Conservation (phyloP, 768 basidiomycete genomes). For the Chalciporus sphaerocephalus region DNA sequence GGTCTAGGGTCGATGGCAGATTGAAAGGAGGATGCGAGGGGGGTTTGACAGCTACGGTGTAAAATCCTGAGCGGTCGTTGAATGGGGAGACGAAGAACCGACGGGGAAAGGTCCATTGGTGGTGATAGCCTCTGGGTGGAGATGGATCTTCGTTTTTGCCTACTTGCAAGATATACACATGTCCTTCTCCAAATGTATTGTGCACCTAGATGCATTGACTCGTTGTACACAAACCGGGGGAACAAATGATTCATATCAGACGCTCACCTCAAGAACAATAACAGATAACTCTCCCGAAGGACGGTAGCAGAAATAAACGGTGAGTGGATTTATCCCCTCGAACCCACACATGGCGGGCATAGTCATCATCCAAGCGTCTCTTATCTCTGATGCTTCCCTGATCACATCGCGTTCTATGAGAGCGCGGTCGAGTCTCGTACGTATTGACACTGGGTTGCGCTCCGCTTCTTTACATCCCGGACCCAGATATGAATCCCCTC, state of each 20-base stretch:
- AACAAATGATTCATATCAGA: background rate
- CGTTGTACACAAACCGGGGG: background rate
- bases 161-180: slow-evolving; percentile 51
- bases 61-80: slow-evolving; percentile 66
- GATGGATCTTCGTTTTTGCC: slow-evolving; percentile 42
- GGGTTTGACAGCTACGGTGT: slow-evolving; percentile 49
- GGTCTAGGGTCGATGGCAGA: background rate
- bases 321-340: slow-evolving; percentile 69
- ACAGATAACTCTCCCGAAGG: slow-evolving; percentile 32
- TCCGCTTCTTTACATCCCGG: slow-evolving; percentile 15
- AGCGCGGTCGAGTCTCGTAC: slow-evolving; percentile 38
- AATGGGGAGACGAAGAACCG: slow-evolving; percentile 76
- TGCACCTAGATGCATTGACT: slow-evolving; percentile 43
- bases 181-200: slow-evolving; percentile 71
- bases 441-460: slow-evolving; percentile 27
- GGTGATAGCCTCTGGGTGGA: slow-evolving; percentile 40
- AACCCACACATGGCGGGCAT: slow-evolving; percentile 66
- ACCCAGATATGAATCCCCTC: slow-evolving; percentile 44
- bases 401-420: slow-evolving; percentile 30
- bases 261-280: slow-evolving; percentile 53
- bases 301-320: slow-evolving; percentile 61
- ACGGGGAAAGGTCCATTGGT: slow-evolving; percentile 63
- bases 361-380: slow-evolving; percentile 67
- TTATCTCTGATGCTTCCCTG: slow-evolving; percentile 19
- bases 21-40: slow-evolving; percentile 36